phyloP scores from a whole-genome alignment of 2,329 filamentous ascomycete genomes.

The Microdochium paspali region DNA sequence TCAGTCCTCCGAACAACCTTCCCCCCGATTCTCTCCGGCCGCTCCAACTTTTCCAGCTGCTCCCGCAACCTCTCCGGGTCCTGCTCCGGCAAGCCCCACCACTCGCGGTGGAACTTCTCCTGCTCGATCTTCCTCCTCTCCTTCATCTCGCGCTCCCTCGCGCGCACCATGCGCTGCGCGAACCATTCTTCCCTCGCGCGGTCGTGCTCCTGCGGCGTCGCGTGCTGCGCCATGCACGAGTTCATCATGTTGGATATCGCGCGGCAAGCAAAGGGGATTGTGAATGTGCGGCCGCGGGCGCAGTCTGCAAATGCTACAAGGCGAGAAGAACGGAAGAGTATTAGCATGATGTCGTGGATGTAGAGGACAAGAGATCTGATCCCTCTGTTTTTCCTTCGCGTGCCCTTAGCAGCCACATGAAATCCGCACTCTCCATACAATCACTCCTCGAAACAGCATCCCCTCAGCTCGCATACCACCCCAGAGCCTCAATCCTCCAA shows the following conservation, averaged over 20 bases:
- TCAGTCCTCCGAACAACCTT: neutral
- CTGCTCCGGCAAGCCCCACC: slow-evolving; percentile 54
- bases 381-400: no score
- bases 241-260: slow-evolving; percentile 80
- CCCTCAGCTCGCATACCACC: no score
- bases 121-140: slow-evolving; percentile 49
- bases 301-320: slow-evolving; percentile 78
- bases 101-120: slow-evolving; percentile 56
- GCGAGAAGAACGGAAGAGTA: neutral
- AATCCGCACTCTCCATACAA: no score
- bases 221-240: slow-evolving; percentile 79
- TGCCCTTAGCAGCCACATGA: no score
- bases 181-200: slow-evolving; percentile 93
- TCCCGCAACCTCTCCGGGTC: slow-evolving; percentile 38
- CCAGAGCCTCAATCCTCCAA: no score
- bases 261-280: slow-evolving; percentile 79
- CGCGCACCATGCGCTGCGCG: slow-evolving; percentile 60
- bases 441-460: no score
- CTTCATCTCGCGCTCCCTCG: slow-evolving; percentile 56
- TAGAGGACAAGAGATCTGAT: no score
- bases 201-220: slow-evolving; percentile 78
- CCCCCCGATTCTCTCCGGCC: slow-evolving; percentile 47
- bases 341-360: no score
- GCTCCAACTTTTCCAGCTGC: slow-evolving; percentile 40
- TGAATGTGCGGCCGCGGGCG: slow-evolving; percentile 76